phyloP scores from a whole-genome alignment of 257 asterid genomes.

The Voacanga thouarsii region DNA sequence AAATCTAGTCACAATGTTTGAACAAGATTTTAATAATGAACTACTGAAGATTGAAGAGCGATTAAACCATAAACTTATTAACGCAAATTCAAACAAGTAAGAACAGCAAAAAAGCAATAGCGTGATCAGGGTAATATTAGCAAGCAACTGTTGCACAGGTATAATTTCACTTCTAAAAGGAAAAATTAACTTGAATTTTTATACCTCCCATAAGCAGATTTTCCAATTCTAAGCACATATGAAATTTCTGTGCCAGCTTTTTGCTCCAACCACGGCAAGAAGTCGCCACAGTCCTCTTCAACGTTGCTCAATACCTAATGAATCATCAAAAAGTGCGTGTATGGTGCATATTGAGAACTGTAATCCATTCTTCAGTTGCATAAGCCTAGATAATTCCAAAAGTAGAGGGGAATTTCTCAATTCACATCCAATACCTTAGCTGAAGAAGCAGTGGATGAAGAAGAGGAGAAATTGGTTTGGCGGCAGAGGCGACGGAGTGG shows the following conservation, averaged over 20 bases:
- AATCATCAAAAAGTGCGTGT: background rate
- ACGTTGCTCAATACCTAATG: constrained; percentile 18
- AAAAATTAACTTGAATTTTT: background rate
- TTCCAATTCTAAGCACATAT: constrained; percentile 58
- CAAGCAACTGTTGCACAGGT: background rate
- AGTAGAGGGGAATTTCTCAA: background rate
- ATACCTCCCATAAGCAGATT: constrained; percentile 59
- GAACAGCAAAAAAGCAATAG: background rate
- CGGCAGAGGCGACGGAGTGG: constrained; percentile 17
- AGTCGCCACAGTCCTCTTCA: constrained; percentile 43
- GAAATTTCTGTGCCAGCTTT: constrained; percentile 59
- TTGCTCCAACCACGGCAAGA: constrained; percentile 71
- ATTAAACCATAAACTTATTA: background rate
- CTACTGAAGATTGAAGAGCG: background rate
- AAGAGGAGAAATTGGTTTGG: constrained; percentile 14
- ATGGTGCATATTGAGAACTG: background rate
- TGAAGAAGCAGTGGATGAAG: constrained; percentile 8
- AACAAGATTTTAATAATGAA: background rate
- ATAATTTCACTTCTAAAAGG: background rate
- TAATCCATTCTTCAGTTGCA: background rate
- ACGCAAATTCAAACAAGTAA: background rate
- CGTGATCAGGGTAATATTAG: background rate
- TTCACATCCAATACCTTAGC: constrained; percentile 12
- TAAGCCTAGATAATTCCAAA: background rate
- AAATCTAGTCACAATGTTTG: background rate